phyloP scores from a whole-genome alignment of 768 basidiomycete genomes.

The Strobilomyces confusus region DNA sequence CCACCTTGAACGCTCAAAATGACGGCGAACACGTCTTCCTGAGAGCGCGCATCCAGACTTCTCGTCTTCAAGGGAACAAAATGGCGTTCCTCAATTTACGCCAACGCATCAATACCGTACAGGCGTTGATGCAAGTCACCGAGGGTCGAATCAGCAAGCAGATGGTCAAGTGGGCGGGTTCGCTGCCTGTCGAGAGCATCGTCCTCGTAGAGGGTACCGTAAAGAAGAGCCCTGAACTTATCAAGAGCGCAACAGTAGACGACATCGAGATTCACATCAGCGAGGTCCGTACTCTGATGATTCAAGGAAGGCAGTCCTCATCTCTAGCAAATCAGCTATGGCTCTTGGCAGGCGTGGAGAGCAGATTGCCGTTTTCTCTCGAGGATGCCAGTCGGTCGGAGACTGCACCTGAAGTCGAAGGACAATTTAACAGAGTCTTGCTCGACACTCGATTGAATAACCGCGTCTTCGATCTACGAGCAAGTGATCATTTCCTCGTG shows the following conservation, averaged over 20 bases:
- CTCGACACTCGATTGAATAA: conserved; percentile 94
- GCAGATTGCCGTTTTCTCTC: conserved; percentile 81
- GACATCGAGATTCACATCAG: conserved; percentile 84
- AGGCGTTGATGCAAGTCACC: conserved; percentile 72
- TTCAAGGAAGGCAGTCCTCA: conserved; percentile 1
- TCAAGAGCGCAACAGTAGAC: conserved; percentile 86
- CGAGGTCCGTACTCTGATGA: conserved; percentile 49
- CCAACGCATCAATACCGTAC: conserved; percentile 82
- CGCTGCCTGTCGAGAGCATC: conserved; percentile 81
- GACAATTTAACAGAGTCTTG: conserved; percentile 74
- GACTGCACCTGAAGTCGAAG: conserved; percentile 55
- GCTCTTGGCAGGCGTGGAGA: conserved; percentile 77
- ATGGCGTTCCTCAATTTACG: conserved; percentile 93
- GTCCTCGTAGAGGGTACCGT: conserved; percentile 86
- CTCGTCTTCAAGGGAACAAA: conserved; percentile 89
- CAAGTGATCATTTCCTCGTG: conserved; percentile 34
- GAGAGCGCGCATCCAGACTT: conserved; percentile 88
- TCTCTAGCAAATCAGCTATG: conserved; percentile 52
- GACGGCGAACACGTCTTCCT: conserved; percentile 76
- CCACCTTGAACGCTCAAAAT: conserved; percentile 53
- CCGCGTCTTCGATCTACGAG: conserved; percentile 90
- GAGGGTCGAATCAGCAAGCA: conserved; percentile 86
- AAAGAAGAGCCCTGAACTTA: conserved; percentile 71
- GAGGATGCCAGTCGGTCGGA: conserved; percentile 91
- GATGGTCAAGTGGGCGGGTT: conserved; percentile 91